These are phyloP conservation scores for Tilletia indica DNA, from an alignment of 1,284 basidiomycete species.

Conservation along the genomic window DNA sequence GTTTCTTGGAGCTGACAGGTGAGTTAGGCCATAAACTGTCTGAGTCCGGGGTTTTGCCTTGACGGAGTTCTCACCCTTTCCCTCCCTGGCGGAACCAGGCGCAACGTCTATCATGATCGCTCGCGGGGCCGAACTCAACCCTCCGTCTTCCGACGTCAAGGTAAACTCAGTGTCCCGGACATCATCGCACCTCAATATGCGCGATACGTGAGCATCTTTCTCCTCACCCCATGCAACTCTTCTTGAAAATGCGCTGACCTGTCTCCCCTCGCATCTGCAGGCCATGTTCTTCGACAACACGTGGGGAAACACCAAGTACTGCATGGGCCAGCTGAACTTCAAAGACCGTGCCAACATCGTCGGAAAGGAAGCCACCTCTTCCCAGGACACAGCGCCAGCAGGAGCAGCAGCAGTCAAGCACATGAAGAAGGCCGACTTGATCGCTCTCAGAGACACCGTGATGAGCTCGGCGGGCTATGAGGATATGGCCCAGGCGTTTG, in stretches of 20 bases:
- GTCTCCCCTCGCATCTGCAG: slow-evolving; percentile 52
- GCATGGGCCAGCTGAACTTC: slow-evolving; percentile 61
- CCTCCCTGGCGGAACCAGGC: slow-evolving; percentile 56
- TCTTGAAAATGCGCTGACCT: background rate
- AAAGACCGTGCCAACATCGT: background rate
- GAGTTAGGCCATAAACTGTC: background rate
- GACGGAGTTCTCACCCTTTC: background rate
- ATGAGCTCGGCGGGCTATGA: background rate
- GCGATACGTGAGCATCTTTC: background rate
- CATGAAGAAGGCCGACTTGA: slow-evolving; percentile 1
- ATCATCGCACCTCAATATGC: slow-evolving; percentile 33
- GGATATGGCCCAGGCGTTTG: background rate
- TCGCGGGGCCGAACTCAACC: slow-evolving; percentile 87
- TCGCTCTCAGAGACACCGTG: background rate
- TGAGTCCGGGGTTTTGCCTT: no score
- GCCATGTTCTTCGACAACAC: slow-evolving; percentile 63
- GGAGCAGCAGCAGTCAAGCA: background rate
- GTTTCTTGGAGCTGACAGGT: slow-evolving; percentile 63
- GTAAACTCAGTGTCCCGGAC: slow-evolving; percentile 37
- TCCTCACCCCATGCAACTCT: background rate
- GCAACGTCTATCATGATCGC: slow-evolving; percentile 96
- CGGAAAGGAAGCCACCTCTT: background rate
- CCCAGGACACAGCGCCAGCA: background rate
- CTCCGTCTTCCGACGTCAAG: slow-evolving; percentile 71
- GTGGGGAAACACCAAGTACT: slow-evolving; percentile 88